Percentiles rank a stretch among this genome's conserved stretches.
phyloP scores from a whole-genome alignment of 257 asterid genomes.

The Nyctanthes arbortristis region DNA sequence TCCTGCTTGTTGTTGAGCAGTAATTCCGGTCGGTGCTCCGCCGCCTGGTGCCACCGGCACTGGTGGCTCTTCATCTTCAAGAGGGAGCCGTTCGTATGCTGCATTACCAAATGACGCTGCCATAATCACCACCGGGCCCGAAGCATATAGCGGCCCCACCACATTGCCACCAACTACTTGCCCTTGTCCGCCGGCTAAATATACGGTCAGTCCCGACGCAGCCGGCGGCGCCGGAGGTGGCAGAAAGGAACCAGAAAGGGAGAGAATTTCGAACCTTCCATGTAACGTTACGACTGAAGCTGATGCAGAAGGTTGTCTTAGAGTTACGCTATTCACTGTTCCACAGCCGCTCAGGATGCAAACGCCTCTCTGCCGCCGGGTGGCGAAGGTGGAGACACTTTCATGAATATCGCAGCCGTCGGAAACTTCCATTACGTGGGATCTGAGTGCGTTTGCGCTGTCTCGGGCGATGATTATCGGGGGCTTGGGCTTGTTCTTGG shows the following conservation, averaged over 20 bases:
- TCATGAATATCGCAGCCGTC: constrained; percentile 46
- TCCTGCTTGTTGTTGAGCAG: constrained; percentile 34
- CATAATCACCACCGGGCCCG: constrained; percentile 59
- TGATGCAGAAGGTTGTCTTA: constrained; percentile 47
- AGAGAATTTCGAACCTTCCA: constrained; percentile 57
- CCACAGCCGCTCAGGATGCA: constrained; percentile 52
- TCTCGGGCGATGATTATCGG: constrained; percentile 56
- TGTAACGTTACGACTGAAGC: constrained; percentile 43
- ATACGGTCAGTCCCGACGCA: constrained; percentile 44
- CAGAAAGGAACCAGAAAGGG: constrained; percentile 54
- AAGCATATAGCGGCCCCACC: constrained; percentile 47
- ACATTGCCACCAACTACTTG: constrained; percentile 56
- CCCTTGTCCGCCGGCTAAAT: constrained; percentile 53
- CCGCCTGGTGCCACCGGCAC: constrained; percentile 21
- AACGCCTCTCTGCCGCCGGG: constrained; percentile 53
- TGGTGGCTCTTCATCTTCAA: constrained; percentile 41
- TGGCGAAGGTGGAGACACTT: constrained; percentile 48
- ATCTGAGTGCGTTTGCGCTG: constrained; percentile 57
- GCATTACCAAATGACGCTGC: constrained; percentile 58
- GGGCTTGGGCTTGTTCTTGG: constrained; percentile 58
- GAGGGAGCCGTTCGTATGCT: constrained; percentile 54
- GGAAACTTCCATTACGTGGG: constrained; percentile 57
- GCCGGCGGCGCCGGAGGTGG: constrained; percentile 57
- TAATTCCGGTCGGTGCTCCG: constrained; percentile 34
- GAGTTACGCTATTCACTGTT: constrained; percentile 50